Percentiles rank a stretch among this genome's conserved stretches.
phyloP scores from a whole-genome alignment of 176 grass and related monocot genomes.

The Themeda triandra region DNA sequence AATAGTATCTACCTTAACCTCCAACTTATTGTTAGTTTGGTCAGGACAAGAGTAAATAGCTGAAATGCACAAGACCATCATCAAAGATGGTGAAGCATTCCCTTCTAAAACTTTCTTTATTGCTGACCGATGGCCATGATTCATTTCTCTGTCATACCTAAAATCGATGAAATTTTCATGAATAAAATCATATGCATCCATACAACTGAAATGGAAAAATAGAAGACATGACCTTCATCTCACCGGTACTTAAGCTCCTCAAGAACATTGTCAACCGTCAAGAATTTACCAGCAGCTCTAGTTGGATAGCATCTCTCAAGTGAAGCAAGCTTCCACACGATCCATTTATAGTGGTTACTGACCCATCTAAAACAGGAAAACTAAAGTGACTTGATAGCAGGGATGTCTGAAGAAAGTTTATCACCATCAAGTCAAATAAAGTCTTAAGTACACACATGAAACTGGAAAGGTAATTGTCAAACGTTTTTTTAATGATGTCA shows the following conservation, averaged over 20 bases:
- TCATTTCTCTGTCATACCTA: conserved; percentile 94
- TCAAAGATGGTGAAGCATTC: conserved; percentile 80
- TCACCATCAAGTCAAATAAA: conserved; percentile 1
- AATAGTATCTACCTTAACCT: conserved; percentile 27
- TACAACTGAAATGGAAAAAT: conserved; percentile 15
- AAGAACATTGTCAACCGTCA: conserved; percentile 80
- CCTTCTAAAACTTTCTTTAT: conserved; percentile 92
- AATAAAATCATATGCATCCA: conserved; percentile 25
- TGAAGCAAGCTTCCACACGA: conserved; percentile 84
- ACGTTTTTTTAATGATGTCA: background rate
- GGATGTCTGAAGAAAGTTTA: conserved; percentile 4
- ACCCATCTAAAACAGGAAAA: conserved; percentile 77
- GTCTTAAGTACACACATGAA: background rate
- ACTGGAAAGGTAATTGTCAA: background rate
- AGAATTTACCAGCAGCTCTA: conserved; percentile 66
- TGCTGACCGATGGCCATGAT: conserved; percentile 78
- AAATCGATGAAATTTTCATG: conserved; percentile 24
- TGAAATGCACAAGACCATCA: conserved; percentile 95
- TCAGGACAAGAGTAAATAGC: conserved; percentile 59
- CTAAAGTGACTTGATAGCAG: conserved; percentile 27
- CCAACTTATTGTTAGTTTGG: conserved; percentile 30
- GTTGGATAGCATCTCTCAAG: conserved; percentile 72
- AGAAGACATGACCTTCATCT: conserved; percentile 23
- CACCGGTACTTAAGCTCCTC: conserved; percentile 93
- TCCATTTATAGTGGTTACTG: conserved; percentile 84